Conservation (phyloP, 176 grass and related monocot genomes). For the Hordeum marinum region DNA sequence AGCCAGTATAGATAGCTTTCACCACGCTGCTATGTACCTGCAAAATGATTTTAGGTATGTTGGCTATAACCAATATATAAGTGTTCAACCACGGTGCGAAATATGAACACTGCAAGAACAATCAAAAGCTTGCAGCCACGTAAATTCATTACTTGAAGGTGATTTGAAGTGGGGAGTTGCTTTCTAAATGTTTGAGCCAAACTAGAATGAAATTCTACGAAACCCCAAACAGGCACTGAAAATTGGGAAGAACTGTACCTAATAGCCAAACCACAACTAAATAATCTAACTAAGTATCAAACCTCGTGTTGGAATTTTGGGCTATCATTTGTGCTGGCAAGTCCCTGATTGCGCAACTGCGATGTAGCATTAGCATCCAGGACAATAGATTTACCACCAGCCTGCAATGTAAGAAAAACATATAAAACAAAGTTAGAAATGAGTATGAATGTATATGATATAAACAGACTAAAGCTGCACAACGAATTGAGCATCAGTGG, state of each 20-base stretch:
- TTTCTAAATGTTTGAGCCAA: background rate
- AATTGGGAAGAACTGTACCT: background rate
- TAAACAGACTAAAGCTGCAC: background rate
- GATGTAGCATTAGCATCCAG: conserved; percentile 91
- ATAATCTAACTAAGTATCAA: conserved; percentile 48
- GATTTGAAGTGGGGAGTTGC: background rate
- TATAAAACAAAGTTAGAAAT: background rate
- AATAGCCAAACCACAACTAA: background rate
- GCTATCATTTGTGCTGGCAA: conserved; percentile 80
- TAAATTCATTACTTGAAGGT: background rate
- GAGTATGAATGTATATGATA: background rate
- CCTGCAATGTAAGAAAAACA: conserved; percentile 44
- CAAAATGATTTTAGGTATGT: conserved; percentile 31
- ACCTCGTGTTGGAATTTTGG: conserved; percentile 77
- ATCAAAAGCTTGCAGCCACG: background rate
- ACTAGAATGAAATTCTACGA: background rate
- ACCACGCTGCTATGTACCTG: conserved; percentile 81
- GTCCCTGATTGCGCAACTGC: conserved; percentile 53
- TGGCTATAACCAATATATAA: conserved; percentile 8
- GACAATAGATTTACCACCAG: conserved; percentile 59
- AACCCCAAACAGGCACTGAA: background rate
- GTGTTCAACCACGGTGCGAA: background rate
- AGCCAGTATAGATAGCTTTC: conserved; percentile 87
- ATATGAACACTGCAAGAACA: background rate
- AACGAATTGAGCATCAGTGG: background rate